Evolutionary conservation across 108 stramenopile genomes (phyloP), one percentile per base, ranked within the genome.

Genomic region (Conticribra weissflogii): DNA sequence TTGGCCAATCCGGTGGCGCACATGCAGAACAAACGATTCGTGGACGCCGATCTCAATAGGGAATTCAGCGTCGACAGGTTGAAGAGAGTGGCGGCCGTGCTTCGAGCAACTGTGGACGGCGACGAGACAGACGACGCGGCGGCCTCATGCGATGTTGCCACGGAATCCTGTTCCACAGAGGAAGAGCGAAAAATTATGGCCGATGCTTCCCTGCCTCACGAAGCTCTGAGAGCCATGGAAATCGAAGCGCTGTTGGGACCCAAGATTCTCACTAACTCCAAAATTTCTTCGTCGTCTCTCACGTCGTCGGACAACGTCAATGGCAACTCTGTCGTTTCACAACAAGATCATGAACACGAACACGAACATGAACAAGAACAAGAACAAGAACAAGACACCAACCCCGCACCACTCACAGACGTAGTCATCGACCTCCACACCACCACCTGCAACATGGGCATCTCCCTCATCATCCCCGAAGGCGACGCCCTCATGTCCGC

Each of bases 401-500:
- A 65, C 24, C 24, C 21, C 23, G 66, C 73, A 22, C 83, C 88
- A 21, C 53, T 34, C 3, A 68, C 74, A 21, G 87, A 91, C 78
- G 58, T 95, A 4, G 74, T 90, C 16, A 66, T 95, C 32, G 94
- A 95, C 65, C 77, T 95, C 14, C 94, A 95, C 63, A 83, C 87
- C 4, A 93, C 94, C 0, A 95, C 94, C 0, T 73, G 83, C 12
- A 93, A 93, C 68, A 95, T 92, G 91, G 90, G 90, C 31, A 78
- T 79, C 14, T 85, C 90, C 14, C 60, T 94, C 12, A 94, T 94
- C 51, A 80, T 89, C 31, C 86, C 86, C 21, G 77, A 81, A 56
- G 88, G 85, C 4, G 88, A 92, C 54, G 61, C 72, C 1, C 56
- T 87, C 29, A 89, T 87, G 80, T 74, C 85, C 0, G 77, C 81